Evolutionary conservation across 1,284 basidiomycete genomes (phyloP).

Genomic region (Neolentinus lepideus): DNA sequence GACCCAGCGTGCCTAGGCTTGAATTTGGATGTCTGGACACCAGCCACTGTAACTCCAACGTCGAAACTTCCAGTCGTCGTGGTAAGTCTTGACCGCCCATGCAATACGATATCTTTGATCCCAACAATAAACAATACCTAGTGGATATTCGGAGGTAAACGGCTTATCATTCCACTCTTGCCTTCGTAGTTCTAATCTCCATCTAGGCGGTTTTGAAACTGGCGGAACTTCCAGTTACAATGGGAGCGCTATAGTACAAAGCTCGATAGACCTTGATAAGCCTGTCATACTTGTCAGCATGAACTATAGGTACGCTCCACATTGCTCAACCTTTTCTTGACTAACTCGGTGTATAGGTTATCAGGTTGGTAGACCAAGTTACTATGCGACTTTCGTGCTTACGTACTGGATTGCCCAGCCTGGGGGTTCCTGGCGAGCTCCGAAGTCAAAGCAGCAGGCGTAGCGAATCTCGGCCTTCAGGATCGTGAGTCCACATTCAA

Average conservation of each 20-base stretch:
- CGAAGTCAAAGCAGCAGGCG: slow-evolving; percentile 25
- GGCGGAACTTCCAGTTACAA: slow-evolving; percentile 18
- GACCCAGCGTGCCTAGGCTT: slow-evolving; percentile 20
- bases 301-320: slow-evolving; percentile 16
- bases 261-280: slow-evolving; percentile 12
- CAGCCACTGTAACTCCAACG: slow-evolving; percentile 9
- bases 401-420: slow-evolving; percentile 8
- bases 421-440: slow-evolving; percentile 27
- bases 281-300: slow-evolving; percentile 20
- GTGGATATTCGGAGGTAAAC: slow-evolving; percentile 22
- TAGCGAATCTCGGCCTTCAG: slow-evolving; percentile 28
- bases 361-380: not conserved
- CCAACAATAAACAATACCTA: slow-evolving; percentile 7
- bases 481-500: slow-evolving; percentile 19
- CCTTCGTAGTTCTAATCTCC: not conserved
- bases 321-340: slow-evolving; percentile 1
- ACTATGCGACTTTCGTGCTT: not conserved
- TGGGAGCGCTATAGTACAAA: slow-evolving; percentile 14
- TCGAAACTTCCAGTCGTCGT: slow-evolving; percentile 26
- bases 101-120: no score
- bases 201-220: slow-evolving; percentile 22
- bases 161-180: not conserved
- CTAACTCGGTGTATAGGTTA: slow-evolving; percentile 4
- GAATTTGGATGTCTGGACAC: slow-evolving; percentile 26
- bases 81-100: slow-evolving; percentile 11